Percentiles rank a stretch among this genome's conserved stretches.
Conservation (phyloP, 129 eudicot genomes). For the Helianthus tuberosus region DNA sequence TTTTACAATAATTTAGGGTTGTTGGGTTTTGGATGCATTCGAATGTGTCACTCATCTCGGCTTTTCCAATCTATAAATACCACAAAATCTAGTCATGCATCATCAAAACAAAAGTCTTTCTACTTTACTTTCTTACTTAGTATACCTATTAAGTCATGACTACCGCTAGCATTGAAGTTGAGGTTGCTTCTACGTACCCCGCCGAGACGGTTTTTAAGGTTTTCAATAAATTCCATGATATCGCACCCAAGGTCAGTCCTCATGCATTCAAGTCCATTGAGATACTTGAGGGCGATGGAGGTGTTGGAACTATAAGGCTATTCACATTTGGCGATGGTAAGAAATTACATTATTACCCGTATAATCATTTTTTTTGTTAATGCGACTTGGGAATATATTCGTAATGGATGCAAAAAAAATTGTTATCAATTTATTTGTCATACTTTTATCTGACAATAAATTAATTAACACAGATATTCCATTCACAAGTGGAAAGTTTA, state of each 20-base stretch:
- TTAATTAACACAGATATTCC: slow-evolving; percentile 6
- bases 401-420: no score
- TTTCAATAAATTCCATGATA: slow-evolving; percentile 19
- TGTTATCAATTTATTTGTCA: neutral
- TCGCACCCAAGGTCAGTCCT: slow-evolving; percentile 23
- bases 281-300: slow-evolving; percentile 24
- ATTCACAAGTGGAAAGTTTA: slow-evolving; percentile 15
- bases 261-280: slow-evolving; percentile 21
- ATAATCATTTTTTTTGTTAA: neutral
- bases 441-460: neutral
- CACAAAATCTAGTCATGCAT: neutral
- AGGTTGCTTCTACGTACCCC: slow-evolving; percentile 22
- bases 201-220: slow-evolving; percentile 19
- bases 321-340: slow-evolving; percentile 27
- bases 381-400: no score
- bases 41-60: neutral
- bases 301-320: slow-evolving; percentile 21
- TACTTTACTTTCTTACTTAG: neutral
- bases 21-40: neutral
- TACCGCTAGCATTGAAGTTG: slow-evolving; percentile 7
- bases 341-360: neutral
- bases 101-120: neutral
- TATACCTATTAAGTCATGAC: neutral
- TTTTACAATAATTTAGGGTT: neutral
- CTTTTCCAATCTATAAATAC: slow-evolving; percentile 9